Evolutionary conservation across 306 rosid species (phyloP), one percentile per base, ranked within the genome.

Genomic region (Dicorynia guianensis): DNA sequence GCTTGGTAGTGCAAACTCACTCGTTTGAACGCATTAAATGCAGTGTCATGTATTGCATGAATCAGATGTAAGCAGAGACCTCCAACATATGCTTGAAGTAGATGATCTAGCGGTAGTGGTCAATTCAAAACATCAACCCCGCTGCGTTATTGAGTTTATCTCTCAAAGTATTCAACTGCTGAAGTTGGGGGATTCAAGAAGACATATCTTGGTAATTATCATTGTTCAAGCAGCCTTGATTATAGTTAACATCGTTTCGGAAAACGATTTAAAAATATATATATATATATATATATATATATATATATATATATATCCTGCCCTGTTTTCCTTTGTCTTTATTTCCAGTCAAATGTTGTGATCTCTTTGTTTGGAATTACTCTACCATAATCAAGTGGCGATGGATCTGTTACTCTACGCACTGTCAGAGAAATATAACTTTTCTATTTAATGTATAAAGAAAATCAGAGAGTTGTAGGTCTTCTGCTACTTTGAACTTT

Each of bases 71-170:
- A 46, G 42, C 73, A 75, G 81, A 39, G 96, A 93, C 80, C 96
- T 93, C 75, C 84, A 88, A 58, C 71, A 85, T 77, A 8, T 91
- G 83, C 82, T 93, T 20, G 96, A 93, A 74, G 74, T 79, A 8
- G 98, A 88, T 63, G 98, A 93, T 82, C 77, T 91, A 33, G 81
- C 77, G 0, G 63, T 89, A 67, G 77, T 93, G 63, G 48, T 89
- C 57, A 88, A 76, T 62, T 88, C 98, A 5, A 72, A 88, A 10
- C 97, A 93, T 80, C 91, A 84, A 5, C 98, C 98, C 18, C 85
- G 83, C 69, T 89, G 98, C 71, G 36, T 91, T 50, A 86, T 93
- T 79, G 91, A 93, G 76, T 93, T 91, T 82, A 93, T 93, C 79
- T 87, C 88, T 9, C 97, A 86, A 69, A 89, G 83, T 84, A 82